Evolutionary conservation across 2,329 filamentous ascomycete species (phyloP).

Genomic region (Alternaria postmessia): DNA sequence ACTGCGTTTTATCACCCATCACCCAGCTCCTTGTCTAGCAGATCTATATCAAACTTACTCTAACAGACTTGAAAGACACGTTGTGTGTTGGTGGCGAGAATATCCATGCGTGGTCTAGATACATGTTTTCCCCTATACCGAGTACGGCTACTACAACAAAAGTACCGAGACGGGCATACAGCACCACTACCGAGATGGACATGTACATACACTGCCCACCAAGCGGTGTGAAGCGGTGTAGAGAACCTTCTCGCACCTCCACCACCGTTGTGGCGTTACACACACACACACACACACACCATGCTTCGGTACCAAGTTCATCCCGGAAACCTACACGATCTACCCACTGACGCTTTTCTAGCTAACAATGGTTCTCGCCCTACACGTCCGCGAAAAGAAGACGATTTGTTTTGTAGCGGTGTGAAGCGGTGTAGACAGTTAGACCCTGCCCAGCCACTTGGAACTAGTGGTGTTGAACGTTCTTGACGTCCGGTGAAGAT

Average conservation of each 20-base stretch:
- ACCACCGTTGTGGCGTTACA: neutral
- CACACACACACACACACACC: neutral
- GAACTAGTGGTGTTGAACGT: neutral
- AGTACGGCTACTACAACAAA: no score
- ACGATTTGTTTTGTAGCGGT: conserved; percentile 15
- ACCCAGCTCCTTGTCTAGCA: neutral
- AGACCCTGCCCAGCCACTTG: neutral
- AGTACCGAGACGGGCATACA: no score
- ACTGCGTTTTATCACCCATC: neutral
- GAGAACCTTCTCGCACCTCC: neutral
- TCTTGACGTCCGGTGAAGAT: conserved; percentile 15
- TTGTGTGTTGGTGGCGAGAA: neutral
- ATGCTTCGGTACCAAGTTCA: neutral
- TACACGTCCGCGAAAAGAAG: neutral
- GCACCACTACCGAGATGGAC: no score
- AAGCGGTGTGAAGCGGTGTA: neutral
- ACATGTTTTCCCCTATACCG: neutral
- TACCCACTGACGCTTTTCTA: neutral
- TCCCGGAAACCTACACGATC: neutral
- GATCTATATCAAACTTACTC: neutral
- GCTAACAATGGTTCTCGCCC: neutral
- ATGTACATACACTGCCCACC: neutral
- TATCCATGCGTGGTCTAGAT: neutral
- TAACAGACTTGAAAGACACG: neutral
- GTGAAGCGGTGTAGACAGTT: conserved; percentile 27